Evolutionary conservation across 2,329 filamentous ascomycete species (phyloP), one percentile per base, ranked within the genome.

Genomic region (Colletotrichum eleusines): DNA sequence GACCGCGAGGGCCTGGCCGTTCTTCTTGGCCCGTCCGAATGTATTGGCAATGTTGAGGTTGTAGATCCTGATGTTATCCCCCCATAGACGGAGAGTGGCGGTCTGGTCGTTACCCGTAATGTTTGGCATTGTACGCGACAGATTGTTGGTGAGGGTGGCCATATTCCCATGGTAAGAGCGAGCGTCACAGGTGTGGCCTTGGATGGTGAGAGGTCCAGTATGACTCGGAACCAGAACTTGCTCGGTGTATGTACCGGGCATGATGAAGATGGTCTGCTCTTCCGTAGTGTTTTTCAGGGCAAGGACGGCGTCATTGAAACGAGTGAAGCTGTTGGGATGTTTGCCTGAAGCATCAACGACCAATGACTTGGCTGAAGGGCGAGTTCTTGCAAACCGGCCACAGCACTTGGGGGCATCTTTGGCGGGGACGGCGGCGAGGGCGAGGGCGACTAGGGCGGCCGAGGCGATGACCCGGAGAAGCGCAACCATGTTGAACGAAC

Each of bases 61-160:
- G 53, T 73, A 89, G 77, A 88, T 80, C 75, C 89, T 88, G 78
- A 89, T 80, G 73, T 88, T 89, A 78, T 88, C 88, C 40, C 88
- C 81, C 74, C 85, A 86, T 68, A 88, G 73, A 16, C 85, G 81
- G 20, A 79, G 65, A 4, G 75, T 78, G n/a, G 75, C 77, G 1
- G 78, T 87, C 59, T 75, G 72, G 72, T 88, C 86, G 72, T 88
- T 84, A 71, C 75, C 77, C 35, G 79, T 76, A 57, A 82, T 78
- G 51, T 84, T 82, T 64, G 81, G 81, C 60, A 78, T 77, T 31
- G 77, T 78, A 26, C 83, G 80, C 5, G 64, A 66, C 26, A 73
- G 53, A 20, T 62, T 72, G 55, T 66, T 68, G 1, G 78, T 80
- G 60, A 81, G 74, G 69, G 82, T 88, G 31, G 88, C 87, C 51